These are phyloP conservation scores for Alternaria longipes DNA, from an alignment of 2,329 filamentous ascomycete species.

Conservation along the genomic window DNA sequence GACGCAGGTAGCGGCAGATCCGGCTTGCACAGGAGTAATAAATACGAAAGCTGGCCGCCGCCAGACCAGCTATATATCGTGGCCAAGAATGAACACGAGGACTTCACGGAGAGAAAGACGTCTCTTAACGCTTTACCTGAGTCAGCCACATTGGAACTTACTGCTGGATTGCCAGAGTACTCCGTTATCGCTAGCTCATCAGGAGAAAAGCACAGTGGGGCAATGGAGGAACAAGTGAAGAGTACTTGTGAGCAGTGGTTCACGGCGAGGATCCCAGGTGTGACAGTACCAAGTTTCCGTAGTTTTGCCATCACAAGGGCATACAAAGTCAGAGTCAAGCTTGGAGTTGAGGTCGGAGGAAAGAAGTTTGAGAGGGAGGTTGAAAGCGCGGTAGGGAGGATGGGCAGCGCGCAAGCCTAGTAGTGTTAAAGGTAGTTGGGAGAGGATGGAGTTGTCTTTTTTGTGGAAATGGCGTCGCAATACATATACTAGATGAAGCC, in stretches of 20 bases:
- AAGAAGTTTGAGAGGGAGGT: not conserved
- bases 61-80: constrained; percentile 2
- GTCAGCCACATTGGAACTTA: constrained; percentile 8
- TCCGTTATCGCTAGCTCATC: constrained; percentile 12
- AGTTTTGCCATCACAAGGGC: constrained; percentile 34
- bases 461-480: too few species aligned
- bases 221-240: constrained; percentile 21
- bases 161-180: not conserved
- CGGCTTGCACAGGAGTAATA: constrained; percentile 5
- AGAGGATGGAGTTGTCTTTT: not conserved
- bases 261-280: constrained; percentile 29
- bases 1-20: constrained; percentile 12
- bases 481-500: not conserved
- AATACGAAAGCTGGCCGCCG: constrained; percentile 11
- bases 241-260: constrained; percentile 30
- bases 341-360: constrained; percentile 5
- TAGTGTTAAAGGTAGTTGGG: constrained; percentile 14
- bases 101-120: constrained; percentile 22
- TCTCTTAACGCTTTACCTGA: constrained; percentile 32
- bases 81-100: constrained; percentile 1
- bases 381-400: not conserved
- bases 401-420: constrained; percentile 13
- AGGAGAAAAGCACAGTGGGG: constrained; percentile 3
- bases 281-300: constrained; percentile 32
- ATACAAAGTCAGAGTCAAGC: constrained; percentile 33